Percentiles rank a stretch among this genome's conserved stretches.
phyloP scores from a whole-genome alignment of 768 basidiomycete genomes.

The Leucosporidium creatinivorum region DNA sequence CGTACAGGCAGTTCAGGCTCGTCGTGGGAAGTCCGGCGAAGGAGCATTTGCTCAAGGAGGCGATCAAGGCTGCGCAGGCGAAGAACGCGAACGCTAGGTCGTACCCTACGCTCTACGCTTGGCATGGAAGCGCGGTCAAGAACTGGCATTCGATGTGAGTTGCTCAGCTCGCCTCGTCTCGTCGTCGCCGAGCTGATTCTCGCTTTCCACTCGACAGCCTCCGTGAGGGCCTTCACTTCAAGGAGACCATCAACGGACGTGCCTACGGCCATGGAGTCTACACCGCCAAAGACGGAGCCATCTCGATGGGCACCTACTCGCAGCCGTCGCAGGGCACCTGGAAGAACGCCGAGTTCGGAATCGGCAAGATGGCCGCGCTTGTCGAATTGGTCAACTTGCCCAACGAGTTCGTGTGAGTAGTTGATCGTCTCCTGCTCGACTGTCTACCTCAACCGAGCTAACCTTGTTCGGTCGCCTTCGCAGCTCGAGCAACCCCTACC shows the following conservation, averaged over 20 bases:
- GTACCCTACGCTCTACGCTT: conserved; percentile 53
- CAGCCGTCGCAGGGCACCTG: conserved; percentile 37
- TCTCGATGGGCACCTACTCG: conserved; percentile 20
- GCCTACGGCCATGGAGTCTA: conserved; percentile 65
- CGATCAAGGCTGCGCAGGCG: conserved; percentile 45
- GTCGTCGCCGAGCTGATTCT: background rate
- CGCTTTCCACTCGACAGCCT: conserved; percentile 39
- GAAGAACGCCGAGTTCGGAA: conserved; percentile 52
- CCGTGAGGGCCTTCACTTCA: conserved; percentile 63
- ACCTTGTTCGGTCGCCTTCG: background rate
- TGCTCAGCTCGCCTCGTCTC: background rate
- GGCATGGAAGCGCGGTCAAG: conserved; percentile 54
- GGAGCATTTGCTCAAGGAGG: conserved; percentile 57
- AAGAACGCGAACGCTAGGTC: conserved; percentile 45
- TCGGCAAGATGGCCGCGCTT: conserved; percentile 53
- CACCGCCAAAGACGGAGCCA: conserved; percentile 34
- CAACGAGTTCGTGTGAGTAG: conserved; percentile 48
- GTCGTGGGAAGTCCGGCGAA: conserved; percentile 65
- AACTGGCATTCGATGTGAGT: conserved; percentile 62
- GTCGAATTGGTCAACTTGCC: conserved; percentile 63
- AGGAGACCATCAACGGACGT: conserved; percentile 53
- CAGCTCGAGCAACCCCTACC: conserved; percentile 45
- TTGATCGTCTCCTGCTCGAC: no score
- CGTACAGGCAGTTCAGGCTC: conserved; percentile 61
- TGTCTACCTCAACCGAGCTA: conserved; percentile 1